Base-by-base conservation (phyloP, 208 protist genomes). In the Wallacemonas rigidus region DNA sequence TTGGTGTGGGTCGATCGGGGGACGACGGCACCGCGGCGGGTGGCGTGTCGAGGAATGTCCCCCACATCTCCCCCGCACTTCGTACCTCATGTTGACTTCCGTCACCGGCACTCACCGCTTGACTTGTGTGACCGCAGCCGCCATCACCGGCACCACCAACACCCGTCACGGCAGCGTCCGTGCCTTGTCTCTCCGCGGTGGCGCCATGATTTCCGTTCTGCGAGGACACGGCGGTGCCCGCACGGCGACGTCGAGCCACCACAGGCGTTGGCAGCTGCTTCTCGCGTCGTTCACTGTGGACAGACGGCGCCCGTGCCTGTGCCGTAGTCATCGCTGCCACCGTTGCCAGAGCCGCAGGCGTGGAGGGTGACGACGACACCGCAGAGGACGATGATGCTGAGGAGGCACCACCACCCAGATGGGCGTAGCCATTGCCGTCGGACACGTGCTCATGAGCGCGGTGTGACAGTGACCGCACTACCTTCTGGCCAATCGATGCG, bases 241-340 rank as follows among this genome's bases (percentile, higher is more conserved):
- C 26, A 26, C 26, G 26, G 26, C 26, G 12, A 12, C 60, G 60
- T 0, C 40, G 60, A 8, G 60, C 60, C 60, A 65, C 60, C 4
- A 65, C 60, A 5, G 60, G 60, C 40, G 60, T 65, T 5, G 60
- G 60, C 36, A 65, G n/a, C 43, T 65, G 60, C 41, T 65, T 65
- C 40, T 36, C 60, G 39, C 3, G 5, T 7, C 17, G 36, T 6
- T 63, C 57, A 26, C 26, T 26, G 26, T 39, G 7, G n/a, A n/a
- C 36, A 5, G 5, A n/a, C 57, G 57, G 5, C 38, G 57, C 35
- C 7, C 5, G 9, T 7, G 39, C 36, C 5, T 39, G n/a, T 63
- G 26, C 9, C 57, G 57, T 63, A 5, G 26, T 35, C 57, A 14
- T 58, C 15, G 26, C 26, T 51, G 47, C 47, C 11, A 14, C 47